Percentiles rank a stretch among this genome's conserved stretches.
phyloP scores from a whole-genome alignment of 2,329 filamentous ascomycete species.

The Neocucurbitaria cava region DNA sequence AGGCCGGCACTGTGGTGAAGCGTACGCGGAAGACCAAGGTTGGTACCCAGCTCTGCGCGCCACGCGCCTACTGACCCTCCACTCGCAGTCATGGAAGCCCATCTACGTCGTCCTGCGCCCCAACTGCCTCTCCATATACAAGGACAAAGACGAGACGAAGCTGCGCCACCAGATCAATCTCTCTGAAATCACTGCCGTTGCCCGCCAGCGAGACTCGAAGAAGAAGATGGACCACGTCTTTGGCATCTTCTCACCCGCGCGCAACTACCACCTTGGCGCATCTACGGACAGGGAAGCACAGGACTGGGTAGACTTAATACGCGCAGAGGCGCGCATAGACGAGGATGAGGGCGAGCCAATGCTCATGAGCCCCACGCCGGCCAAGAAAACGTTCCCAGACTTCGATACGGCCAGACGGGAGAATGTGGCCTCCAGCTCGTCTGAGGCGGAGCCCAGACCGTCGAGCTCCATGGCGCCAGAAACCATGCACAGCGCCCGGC shows the following conservation, averaged over 20 bases:
- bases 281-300: slow-evolving; percentile 74
- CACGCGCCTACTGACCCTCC: slow-evolving; percentile 12
- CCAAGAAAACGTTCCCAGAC: slow-evolving; percentile 55
- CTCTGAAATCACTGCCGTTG: slow-evolving; percentile 88
- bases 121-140: slow-evolving; percentile 90
- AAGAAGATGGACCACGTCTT: slow-evolving; percentile 87
- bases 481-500: slow-evolving; percentile 52
- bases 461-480: slow-evolving; percentile 35
- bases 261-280: slow-evolving; percentile 91
- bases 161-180: slow-evolving; percentile 87
- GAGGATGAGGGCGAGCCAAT: slow-evolving; percentile 88
- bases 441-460: slow-evolving; percentile 50
- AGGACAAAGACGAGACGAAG: slow-evolving; percentile 86
- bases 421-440: slow-evolving; percentile 53
- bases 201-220: slow-evolving; percentile 86
- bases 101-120: slow-evolving; percentile 89
- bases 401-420: slow-evolving; percentile 45
- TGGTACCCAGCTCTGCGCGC: neutral
- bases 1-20: slow-evolving; percentile 84
- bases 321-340: slow-evolving; percentile 80
- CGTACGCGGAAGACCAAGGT: slow-evolving; percentile 92
- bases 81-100: slow-evolving; percentile 80
- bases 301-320: slow-evolving; percentile 85
- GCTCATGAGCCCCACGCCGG: slow-evolving; percentile 69
- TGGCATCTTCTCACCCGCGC: slow-evolving; percentile 87